Base-by-base conservation (phyloP, 345 rosid species). In the Excoecaria agallocha region DNA sequence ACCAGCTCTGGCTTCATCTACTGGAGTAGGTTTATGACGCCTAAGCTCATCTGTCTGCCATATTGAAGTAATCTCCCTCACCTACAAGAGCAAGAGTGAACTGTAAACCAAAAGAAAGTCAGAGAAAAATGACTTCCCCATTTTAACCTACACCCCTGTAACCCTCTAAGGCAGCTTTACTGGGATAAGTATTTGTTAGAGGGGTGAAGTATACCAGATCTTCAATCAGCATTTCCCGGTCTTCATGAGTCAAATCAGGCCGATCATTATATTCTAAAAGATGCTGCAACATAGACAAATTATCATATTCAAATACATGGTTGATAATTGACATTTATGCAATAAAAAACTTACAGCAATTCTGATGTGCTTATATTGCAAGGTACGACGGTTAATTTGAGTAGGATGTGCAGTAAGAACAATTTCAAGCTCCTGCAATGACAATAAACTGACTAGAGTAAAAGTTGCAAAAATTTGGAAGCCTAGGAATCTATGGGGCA, bases 331-430 rank as follows among this genome's bases (percentile, higher is more conserved):
- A 50, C 16, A 20, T 30, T 71, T 82, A 79, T 63, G 25, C 24
- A 41, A 17, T 65, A 65, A 72, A 76, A 7, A 74, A 78, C 96
- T 89, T 85, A 92, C 97, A 69, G 97, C 93, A 75, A 94, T 89
- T 82, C 97, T 92, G 39, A 92, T 74, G 89, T 94, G 98, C 78
- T 92, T 94, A 82, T 94, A 92, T 70, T 94, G 98, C 84, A 92
- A 87, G 75, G 98, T 94, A 62, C 98, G 87, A 4, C 98, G 92
- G 73, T 89, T 89, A 73, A 94, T 94, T 86, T 94, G 98, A 79
- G 98, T 94, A 60, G 98, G 98, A 81, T 94, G 98, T 60, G 98
- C 98, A 67, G 98, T 94, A 60, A 94, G 98, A 81, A 94, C 98
- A 74, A 94, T 92, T 84, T 94, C 98, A 45, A 94, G 93, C 82